Base-by-base conservation (phyloP, 2,329 filamentous ascomycete species). In the Colletotrichum abscissum region DNA sequence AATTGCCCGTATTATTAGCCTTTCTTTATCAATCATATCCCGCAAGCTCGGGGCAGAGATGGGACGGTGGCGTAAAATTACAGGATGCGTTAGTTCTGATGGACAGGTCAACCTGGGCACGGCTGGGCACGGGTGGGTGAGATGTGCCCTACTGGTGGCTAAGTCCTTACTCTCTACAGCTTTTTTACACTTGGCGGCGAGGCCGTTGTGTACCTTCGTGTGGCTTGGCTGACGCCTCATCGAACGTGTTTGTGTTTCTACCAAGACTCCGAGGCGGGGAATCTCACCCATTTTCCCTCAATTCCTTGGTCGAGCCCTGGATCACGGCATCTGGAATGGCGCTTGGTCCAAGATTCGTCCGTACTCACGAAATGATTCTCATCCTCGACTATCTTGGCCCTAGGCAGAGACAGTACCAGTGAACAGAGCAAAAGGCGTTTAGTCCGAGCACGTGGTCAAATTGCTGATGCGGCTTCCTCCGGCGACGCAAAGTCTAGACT, bases 141-240 rank as follows among this genome's bases (percentile, higher is more conserved):
- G 42, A 22, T 63, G 9, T n/a, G 16, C 24, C 57, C 33, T 56
- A 49, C 56, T 49, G 35, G 58, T 56, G 38, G 42, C 6, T 57
- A 35, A 49, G 42, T 33, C 30, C 28, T 35, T n/a, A 3, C 33
- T 19, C 19, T 24, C n/a, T 57, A 26, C 30, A 22, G 19, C 8
- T 24, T 5, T 5, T 35, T 22, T 6, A 3, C 42, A 42, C 26
- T 30, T 67, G 38, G 57, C 42, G 16, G 19, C 5, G 30, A 5
- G 2, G 4, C 57, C 12, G 63, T 26, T 16, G 3, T 12, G 35
- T 30, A 58, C 63, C 52, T 28, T 69, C 38, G 52, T 52, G 69
- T 46, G 66, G 66, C 66, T 69, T 69, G 70, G 66, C 70, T 63
- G 64, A 72, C 69, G 65, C 57, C 69, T 63, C 24, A 12, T 72